phyloP scores from a whole-genome alignment of 768 basidiomycete species.

The Scleroderma bovista region DNA sequence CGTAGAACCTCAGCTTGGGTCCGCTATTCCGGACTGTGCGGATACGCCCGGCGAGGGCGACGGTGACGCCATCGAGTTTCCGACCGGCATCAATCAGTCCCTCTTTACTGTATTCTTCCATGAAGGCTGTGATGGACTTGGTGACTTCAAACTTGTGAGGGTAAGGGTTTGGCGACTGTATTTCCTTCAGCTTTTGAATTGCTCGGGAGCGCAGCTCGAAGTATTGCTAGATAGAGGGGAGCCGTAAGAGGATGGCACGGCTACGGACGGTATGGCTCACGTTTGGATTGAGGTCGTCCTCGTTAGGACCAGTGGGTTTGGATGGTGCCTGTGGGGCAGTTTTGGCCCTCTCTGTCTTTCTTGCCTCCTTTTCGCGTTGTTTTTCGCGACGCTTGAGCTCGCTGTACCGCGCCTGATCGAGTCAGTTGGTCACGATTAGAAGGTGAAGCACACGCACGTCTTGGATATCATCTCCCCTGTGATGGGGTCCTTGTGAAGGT shows the following conservation, averaged over 20 bases:
- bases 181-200: conserved; percentile 79
- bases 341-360: conserved; percentile 72
- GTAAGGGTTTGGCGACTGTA: conserved; percentile 88
- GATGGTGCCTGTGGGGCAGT: conserved; percentile 41
- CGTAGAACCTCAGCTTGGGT: conserved; percentile 88
- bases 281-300: conserved; percentile 87
- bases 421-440: conserved; percentile 11
- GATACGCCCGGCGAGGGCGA: conserved; percentile 83
- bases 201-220: conserved; percentile 88
- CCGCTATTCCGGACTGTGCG: conserved; percentile 84
- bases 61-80: conserved; percentile 53
- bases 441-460: conserved; percentile 49
- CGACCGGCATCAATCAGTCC: conserved; percentile 64
- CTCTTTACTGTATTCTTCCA: conserved; percentile 66
- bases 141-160: conserved; percentile 98
- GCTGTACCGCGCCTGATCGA: conserved; percentile 39
- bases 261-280: conserved; percentile 42
- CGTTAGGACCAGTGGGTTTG: conserved; percentile 41
- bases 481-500: conserved; percentile 65
- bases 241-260: neutral
- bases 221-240: conserved; percentile 68
- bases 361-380: conserved; percentile 64
- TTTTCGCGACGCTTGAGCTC: conserved; percentile 94
- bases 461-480: conserved; percentile 98
- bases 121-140: conserved; percentile 65